These are phyloP conservation scores for Begonia peltatifolia DNA, from an alignment of 306 rosid species.

Conservation along the genomic window DNA sequence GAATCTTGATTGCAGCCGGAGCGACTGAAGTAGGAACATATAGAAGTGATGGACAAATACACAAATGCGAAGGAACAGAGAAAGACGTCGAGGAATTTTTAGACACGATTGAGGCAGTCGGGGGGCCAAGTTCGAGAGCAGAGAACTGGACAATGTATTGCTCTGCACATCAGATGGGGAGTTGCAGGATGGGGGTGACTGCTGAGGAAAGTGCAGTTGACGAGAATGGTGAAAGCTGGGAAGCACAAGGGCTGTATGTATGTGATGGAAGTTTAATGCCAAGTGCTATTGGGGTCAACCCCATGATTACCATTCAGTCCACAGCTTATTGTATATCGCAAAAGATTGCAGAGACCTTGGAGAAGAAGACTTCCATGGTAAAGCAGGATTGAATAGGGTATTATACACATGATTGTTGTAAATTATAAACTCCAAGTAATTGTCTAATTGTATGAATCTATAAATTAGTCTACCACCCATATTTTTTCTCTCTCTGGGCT, in stretches of 20 bases:
- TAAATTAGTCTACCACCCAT: too few relatives aligned
- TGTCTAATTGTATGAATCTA: too few relatives aligned
- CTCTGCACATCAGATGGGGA: slow-evolving; percentile 77
- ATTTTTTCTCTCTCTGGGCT: too few relatives aligned
- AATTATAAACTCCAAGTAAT: too few relatives aligned
- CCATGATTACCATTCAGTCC: slow-evolving; percentile 87
- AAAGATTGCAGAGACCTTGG: slow-evolving; percentile 50
- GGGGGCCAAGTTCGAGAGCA: slow-evolving; percentile 46
- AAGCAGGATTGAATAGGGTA: too few relatives aligned
- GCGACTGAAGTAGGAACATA: slow-evolving; percentile 89
- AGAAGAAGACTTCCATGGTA: not conserved
- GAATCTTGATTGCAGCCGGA: slow-evolving; percentile 77
- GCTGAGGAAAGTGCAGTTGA: slow-evolving; percentile 66
- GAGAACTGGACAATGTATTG: slow-evolving; percentile 48
- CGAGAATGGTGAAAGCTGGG: slow-evolving; percentile 83
- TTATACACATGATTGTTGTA: too few relatives aligned
- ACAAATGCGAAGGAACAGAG: slow-evolving; percentile 41
- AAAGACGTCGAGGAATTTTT: slow-evolving; percentile 61
- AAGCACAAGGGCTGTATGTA: slow-evolving; percentile 65
- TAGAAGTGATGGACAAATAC: slow-evolving; percentile 80
- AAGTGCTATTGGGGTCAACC: slow-evolving; percentile 75
- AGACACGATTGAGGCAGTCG: slow-evolving; percentile 33
- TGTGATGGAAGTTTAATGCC: slow-evolving; percentile 92
- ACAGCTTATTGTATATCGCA: slow-evolving; percentile 72
- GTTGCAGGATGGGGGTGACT: slow-evolving; percentile 58